Base-by-base conservation (phyloP, 495 filamentous ascomycete species). In the Xylaria sp. region DNA sequence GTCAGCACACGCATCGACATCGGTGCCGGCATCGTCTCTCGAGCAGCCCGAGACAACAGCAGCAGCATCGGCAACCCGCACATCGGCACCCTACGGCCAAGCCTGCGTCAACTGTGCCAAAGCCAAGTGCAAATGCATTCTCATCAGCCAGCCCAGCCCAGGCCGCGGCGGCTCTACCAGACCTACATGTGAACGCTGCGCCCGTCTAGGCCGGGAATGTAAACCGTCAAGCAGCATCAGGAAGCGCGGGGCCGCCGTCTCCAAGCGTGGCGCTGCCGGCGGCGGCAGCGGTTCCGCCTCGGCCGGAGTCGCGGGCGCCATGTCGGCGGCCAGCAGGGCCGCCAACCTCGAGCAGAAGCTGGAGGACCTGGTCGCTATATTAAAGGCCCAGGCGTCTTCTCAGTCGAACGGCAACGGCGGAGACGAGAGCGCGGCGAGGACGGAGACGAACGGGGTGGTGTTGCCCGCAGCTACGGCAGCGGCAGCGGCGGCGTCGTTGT, bases 91-190 rank as follows among this genome's bases (percentile, higher is more conserved):
- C 6, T 78, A 78, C 70, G 87, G 87, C 21, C 80, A 85, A 35
- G 86, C 88, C 12, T 90, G 88, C 71, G 78, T 81, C 61, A 87
- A 86, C 67, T 90, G 88, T 72, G 83, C 83, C 24, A 82, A 82
- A 15, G 83, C 87, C 33, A 90, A 89, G 73, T 88, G 86, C 73
- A 85, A 85, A 72, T 89, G 88, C 71, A 83, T 88, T 46, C 75
- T 65, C 61, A 11, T 66, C 52, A 50, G 29, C 37, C 29, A 19
- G 26, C 8, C 61, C 7, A 26, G 33, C n/a, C 2, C 69, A 0
- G 50, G 50, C n/a, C 52, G 82, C 46, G 75, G 79, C 17, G 75
- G 79, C 17, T 41, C 70, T 5, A n/a, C n/a, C n/a, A 81, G 81
- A 6, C 66, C 75, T 31, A 74, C 72, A 48, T 89, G 87, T 69